A percentile compares a stretch with the other conserved stretches of the same genome.
Evolutionary conservation across 2,329 filamentous ascomycete genomes (phyloP).

Genomic region (Aspergillus fumigatus): DNA sequence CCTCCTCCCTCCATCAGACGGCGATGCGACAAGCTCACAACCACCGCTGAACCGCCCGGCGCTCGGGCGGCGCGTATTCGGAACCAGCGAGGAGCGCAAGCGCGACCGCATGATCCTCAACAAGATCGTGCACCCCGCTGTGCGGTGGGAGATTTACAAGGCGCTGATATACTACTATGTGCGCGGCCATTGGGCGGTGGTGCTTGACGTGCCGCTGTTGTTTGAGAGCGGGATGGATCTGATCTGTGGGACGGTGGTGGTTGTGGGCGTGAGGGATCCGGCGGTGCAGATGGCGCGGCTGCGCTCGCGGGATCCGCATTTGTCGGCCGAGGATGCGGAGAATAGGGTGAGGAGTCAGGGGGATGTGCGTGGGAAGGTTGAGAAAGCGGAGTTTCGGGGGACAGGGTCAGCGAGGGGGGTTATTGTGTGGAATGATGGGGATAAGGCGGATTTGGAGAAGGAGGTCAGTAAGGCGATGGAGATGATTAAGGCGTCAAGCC

Average conservation of each 20-base stretch:
- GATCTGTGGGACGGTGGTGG: slow-evolving; percentile 78
- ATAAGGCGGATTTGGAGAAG: slow-evolving; percentile 62
- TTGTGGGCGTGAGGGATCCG: slow-evolving; percentile 79
- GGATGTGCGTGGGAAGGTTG: slow-evolving; percentile 78
- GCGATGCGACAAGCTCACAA: slow-evolving; percentile 25
- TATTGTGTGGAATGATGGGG: slow-evolving; percentile 87
- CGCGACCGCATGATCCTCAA: slow-evolving; percentile 76
- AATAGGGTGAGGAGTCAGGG: slow-evolving; percentile 83
- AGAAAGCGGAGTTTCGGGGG: slow-evolving; percentile 61
- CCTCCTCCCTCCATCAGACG: slow-evolving; percentile 55
- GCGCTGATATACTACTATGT: slow-evolving; percentile 69
- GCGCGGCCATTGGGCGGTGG: slow-evolving; percentile 76
- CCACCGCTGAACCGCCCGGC: slow-evolving; percentile 78
- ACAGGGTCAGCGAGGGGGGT: slow-evolving; percentile 59
- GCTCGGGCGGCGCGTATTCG: slow-evolving; percentile 82
- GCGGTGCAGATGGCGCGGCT: slow-evolving; percentile 77
- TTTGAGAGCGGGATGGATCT: slow-evolving; percentile 85
- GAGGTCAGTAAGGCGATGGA: slow-evolving; percentile 65
- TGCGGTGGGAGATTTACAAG: slow-evolving; percentile 75
- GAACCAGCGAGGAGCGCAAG: slow-evolving; percentile 64
- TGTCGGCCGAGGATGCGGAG: slow-evolving; percentile 79
- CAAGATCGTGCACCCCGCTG: slow-evolving; percentile 86
- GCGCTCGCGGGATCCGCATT: slow-evolving; percentile 67
- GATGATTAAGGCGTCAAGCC: slow-evolving; percentile 59
- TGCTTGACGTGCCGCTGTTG: slow-evolving; percentile 85